Evolutionary conservation across 2,329 filamentous ascomycete species (phyloP), one percentile per base, ranked within the genome.

Genomic region (Magnaporthiopsis poae): DNA sequence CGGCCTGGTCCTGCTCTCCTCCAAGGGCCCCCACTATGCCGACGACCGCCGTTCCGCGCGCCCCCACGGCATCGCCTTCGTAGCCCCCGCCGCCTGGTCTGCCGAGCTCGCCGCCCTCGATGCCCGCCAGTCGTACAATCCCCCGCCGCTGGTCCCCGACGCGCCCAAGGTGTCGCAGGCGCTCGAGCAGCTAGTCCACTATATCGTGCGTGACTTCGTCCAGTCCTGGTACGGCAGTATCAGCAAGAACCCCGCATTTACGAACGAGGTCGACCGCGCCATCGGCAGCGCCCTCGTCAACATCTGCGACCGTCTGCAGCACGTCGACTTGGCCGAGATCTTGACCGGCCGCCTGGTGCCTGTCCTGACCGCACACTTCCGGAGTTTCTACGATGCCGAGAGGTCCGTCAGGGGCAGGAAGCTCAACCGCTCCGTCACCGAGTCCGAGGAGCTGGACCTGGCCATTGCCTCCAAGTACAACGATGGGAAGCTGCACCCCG

Each of bases 401-500:
- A 86, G 90, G 67, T 85, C 87, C 11, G 91, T 99, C 13, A 86
- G 94, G 66, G 96, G 96, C 15, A 90, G 88, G 75, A 91, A 96
- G 76, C 81, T 98, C 67, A 95, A 92, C 71, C 87, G 91, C 65
- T 92, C 89, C 70, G 88, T 99, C 66, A 98, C 96, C 2, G 95
- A 99, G 78, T 96, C 93, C 0, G 94, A 97, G 74, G 95, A 99
- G 82, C 81, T 99, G 72, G 93, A 98, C 76, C 82, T 96, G 70
- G 95, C 95, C 1, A 96, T 99, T 76, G 95, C 95, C n/a, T 89
- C 86, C 60, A 97, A 96, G 77, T 99, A 95, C 77, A 89, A 85
- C 66, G 90, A 96, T 75, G 94, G 94, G 33, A 91, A 90, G 69
- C 81, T 99, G 67, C 96, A 99, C 74, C 84, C 91, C 5, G 95